Base-by-base conservation (phyloP, 2,329 filamentous ascomycete species). In the Basipetospora chlamydospora region DNA sequence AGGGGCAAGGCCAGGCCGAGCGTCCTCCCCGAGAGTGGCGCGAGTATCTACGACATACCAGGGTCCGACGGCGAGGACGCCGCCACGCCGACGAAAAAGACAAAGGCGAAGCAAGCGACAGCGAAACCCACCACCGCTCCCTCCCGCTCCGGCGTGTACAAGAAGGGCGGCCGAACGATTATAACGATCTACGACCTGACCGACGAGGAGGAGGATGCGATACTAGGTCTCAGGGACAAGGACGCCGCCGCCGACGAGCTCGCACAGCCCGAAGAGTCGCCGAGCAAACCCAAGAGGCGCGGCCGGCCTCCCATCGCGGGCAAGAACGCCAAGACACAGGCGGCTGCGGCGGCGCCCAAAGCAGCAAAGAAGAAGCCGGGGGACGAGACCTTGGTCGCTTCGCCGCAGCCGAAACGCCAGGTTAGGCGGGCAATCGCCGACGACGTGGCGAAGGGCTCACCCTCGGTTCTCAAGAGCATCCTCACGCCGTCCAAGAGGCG, bases 401-500 rank as follows among this genome's bases (percentile, higher is more conserved):
- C n/a, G n/a, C 11, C 23, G 30, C 17, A 20, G 16, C 30, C 12
- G 16, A 31, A n/a, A 16, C 17, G 29, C 2, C 26, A 30, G 16
- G n/a, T 13, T 11, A 37, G 21, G 20, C n/a, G 17, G n/a, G n/a
- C 12, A 6, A 11, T 31, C 20, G 35, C 15, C 2, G n/a, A 13
- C 20, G 18, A 7, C 16, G 11, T 28, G 12, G 13, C 20, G 26
- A 23, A 5, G 3, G 15, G 35, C 10, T 39, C 37, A 23, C 28
- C 41, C 26, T 42, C 50, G n/a, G 17, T 31, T 31, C 59, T 67
- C 8, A 74, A 67, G 47, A 61, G 71, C 6, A 77, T 77, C 38
- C 48, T 76, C 28, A 67, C 68, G 3, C 71, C 73, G 3, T 59
- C 57, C 13, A 70, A 66, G 49, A 63, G 59, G 40, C 54, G 47